Evolutionary conservation across 768 basidiomycete species (phyloP).

Genomic region (Mycena maculata): DNA sequence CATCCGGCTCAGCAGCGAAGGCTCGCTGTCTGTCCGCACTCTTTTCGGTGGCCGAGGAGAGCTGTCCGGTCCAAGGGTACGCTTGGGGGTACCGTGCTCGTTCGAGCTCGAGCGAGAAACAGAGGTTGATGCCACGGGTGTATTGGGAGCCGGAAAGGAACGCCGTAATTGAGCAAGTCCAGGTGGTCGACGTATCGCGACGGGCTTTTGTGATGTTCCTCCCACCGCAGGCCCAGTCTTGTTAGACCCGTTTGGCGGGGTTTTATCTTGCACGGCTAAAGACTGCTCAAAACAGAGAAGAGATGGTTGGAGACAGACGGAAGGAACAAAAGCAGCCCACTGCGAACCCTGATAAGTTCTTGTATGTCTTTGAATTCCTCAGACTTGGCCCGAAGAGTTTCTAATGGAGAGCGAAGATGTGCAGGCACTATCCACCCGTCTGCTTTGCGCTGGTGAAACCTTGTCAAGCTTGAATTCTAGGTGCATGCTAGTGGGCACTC

Average conservation of each 20-base stretch:
- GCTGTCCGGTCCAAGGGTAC: constrained; percentile 41
- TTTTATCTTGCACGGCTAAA: constrained; percentile 39
- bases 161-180: constrained; percentile 15
- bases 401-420: constrained; percentile 51
- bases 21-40: constrained; percentile 39
- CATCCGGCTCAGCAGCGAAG: constrained; percentile 60
- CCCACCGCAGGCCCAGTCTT: constrained; percentile 15
- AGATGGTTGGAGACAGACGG: constrained; percentile 54
- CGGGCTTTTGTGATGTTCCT: constrained; percentile 9
- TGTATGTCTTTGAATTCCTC: constrained; percentile 48
- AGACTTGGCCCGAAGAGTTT: constrained; percentile 42
- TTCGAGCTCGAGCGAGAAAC: constrained; percentile 20
- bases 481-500: constrained; percentile 24
- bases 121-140: constrained; percentile 35
- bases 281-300: constrained; percentile 58
- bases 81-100: constrained; percentile 34
- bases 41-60: constrained; percentile 50
- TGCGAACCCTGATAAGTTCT: constrained; percentile 68
- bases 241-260: constrained; percentile 21
- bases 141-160: constrained; percentile 3
- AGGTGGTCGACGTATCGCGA: constrained; percentile 8
- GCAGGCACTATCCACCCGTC: constrained; percentile 57
- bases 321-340: constrained; percentile 53
- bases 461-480: constrained; percentile 6
- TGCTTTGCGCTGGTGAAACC: constrained; percentile 53